Conservation (phyloP, 805 yeast species). For the Starmerella tilneyi region DNA sequence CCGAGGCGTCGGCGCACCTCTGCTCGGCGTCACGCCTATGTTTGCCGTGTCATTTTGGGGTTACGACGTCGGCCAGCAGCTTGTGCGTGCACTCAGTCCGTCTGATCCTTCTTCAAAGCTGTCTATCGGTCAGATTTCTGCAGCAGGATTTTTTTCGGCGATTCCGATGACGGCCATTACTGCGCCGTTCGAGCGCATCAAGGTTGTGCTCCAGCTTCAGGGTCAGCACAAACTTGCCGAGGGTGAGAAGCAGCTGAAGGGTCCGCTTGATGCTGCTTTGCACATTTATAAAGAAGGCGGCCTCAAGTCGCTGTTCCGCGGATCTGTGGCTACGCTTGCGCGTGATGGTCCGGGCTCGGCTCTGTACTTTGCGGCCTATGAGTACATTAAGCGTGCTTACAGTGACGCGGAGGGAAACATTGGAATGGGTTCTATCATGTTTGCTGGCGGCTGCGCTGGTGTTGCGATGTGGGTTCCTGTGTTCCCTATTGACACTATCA, state of each 20-base stretch:
- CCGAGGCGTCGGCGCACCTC: conserved; percentile 88
- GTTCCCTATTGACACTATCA: conserved; percentile 92
- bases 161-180: conserved; percentile 91
- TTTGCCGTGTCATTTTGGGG: conserved; percentile 99
- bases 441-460: conserved; percentile 95
- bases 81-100: conserved; percentile 43
- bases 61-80: conserved; percentile 78
- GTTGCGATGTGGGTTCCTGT: conserved; percentile 94
- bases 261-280: conserved; percentile 45
- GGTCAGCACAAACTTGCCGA: conserved; percentile 36
- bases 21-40: conserved; percentile 96
- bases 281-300: conserved; percentile 75
- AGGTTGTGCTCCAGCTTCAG: conserved; percentile 83
- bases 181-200: conserved; percentile 95
- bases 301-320: conserved; percentile 71
- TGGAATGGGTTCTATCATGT: conserved; percentile 59
- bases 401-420: conserved; percentile 41
- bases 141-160: conserved; percentile 92
- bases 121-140: conserved; percentile 59
- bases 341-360: conserved; percentile 98
- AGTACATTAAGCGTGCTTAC: conserved; percentile 51
- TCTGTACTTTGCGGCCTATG: conserved; percentile 89
- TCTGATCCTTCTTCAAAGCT: conserved; percentile 36
- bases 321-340: conserved; percentile 83
- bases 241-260: conserved; percentile 33